These are phyloP conservation scores for Eucalyptus grandis DNA, from an alignment of 345 rosid genomes.

Conservation along the genomic window DNA sequence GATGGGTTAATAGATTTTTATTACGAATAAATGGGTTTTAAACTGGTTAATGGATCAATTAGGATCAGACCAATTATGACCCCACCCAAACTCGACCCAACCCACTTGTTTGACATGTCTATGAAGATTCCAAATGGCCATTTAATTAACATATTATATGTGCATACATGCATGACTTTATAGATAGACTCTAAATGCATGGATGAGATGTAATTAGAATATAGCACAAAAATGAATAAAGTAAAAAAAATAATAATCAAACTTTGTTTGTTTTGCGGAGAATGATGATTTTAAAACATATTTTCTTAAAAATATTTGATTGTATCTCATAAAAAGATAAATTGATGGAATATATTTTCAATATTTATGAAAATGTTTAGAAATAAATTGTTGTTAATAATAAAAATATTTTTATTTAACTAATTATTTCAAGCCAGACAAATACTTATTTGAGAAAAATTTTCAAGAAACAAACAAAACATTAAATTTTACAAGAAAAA, in stretches of 20 bases:
- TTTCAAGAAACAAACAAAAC: neutral
- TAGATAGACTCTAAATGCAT: neutral
- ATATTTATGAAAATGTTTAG: too few species aligned
- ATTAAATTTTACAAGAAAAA: neutral
- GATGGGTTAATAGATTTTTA: too few species aligned
- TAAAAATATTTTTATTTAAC: neutral
- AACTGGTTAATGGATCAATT: too few species aligned
- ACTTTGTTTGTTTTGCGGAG: neutral
- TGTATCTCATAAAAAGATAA: neutral
- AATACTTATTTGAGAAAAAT: too few species aligned
- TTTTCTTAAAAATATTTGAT: neutral
- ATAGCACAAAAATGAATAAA: neutral
- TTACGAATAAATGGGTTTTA: too few species aligned
- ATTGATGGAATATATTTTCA: too few species aligned
- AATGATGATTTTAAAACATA: too few species aligned
- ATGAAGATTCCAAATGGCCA: neutral
- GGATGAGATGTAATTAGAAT: neutral
- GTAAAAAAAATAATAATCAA: neutral
- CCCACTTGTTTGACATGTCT: neutral
- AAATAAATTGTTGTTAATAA: too few species aligned
- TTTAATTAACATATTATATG: neutral
- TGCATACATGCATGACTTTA: neutral
- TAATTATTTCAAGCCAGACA: neutral
- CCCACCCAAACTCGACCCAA: too few species aligned
- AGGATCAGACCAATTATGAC: too few species aligned